Percentiles rank a stretch among this genome's conserved stretches.
These are phyloP conservation scores for Botrytis sinoallii DNA, from an alignment of 2,329 filamentous ascomycete species.

Conservation along the genomic window DNA sequence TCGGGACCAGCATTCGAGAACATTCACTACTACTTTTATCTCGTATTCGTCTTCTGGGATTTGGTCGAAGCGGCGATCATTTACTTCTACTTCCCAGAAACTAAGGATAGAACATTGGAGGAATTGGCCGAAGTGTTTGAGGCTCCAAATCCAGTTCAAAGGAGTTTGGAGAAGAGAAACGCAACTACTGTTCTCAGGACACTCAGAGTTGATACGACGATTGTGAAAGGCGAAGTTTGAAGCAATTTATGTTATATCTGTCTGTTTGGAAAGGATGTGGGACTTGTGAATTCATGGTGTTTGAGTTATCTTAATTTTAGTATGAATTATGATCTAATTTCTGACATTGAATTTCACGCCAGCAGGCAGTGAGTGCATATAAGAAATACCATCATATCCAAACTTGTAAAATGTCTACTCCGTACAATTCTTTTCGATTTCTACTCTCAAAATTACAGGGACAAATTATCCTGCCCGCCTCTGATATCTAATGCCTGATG, in stretches of 20 bases:
- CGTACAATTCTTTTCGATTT: not conserved
- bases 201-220: slow-evolving; percentile 2
- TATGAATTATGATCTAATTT: not conserved
- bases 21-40: slow-evolving; percentile 40
- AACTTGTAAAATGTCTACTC: not conserved
- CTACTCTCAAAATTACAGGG: not conserved
- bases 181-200: slow-evolving; percentile 45
- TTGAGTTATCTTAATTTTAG: not conserved
- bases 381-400: not conserved
- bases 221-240: slow-evolving; percentile 7
- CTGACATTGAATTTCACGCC: not conserved
- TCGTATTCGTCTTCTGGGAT: slow-evolving; percentile 38
- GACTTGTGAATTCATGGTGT: not conserved
- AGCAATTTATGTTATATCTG: not conserved
- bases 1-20: slow-evolving; percentile 40
- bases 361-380: not conserved
- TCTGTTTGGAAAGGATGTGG: not conserved
- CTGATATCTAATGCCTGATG: not conserved
- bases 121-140: slow-evolving; percentile 54
- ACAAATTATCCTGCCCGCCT: not conserved
- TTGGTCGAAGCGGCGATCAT: slow-evolving; percentile 43
- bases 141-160: slow-evolving; percentile 46
- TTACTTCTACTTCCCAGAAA: slow-evolving; percentile 53
- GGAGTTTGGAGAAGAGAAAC: slow-evolving; percentile 37
- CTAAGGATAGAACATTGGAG: slow-evolving; percentile 53